A percentile compares a stretch with the other conserved stretches of the same genome.
phyloP scores from a whole-genome alignment of 768 basidiomycete genomes.

The Phlebiopsis gigantea region DNA sequence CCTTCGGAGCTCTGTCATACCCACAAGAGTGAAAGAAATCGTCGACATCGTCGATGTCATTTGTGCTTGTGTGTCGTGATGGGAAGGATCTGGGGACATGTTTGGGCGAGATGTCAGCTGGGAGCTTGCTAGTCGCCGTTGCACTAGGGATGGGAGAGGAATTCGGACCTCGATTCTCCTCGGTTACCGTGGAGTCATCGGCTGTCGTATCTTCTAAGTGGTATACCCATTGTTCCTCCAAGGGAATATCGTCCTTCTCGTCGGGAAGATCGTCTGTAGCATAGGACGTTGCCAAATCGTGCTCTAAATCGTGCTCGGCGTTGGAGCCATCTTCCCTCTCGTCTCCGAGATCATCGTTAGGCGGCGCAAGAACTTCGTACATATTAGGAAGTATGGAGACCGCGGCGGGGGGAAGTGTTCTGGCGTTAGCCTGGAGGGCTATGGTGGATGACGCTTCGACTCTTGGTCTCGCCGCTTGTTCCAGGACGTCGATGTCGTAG shows the following conservation, averaged over 20 bases:
- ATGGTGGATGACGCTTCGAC: not conserved
- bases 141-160: too few relatives aligned
- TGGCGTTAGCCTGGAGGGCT: not conserved
- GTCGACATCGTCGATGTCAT: not conserved
- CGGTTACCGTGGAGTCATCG: too few relatives aligned
- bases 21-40: conserved; percentile 10
- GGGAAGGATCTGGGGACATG: too few relatives aligned
- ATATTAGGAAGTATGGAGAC: not conserved
- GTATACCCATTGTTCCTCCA: conserved; percentile 33
- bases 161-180: too few relatives aligned
- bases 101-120: too few relatives aligned
- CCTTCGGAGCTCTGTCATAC: not conserved
- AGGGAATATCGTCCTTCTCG: conserved; percentile 31
- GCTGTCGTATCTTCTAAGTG: too few relatives aligned
- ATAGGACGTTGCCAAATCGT: too few relatives aligned
- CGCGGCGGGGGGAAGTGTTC: not conserved
- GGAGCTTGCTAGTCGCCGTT: too few relatives aligned
- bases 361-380: not conserved
- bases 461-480: not conserved
- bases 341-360: not conserved
- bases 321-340: not conserved
- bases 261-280: too few relatives aligned
- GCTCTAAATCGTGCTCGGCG: conserved; percentile 54
- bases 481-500: conserved; percentile 16
- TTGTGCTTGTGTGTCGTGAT: too few relatives aligned